Percentiles rank a stretch among this genome's conserved stretches.
These are phyloP conservation scores for Cairneyella variabilis DNA, from an alignment of 495 filamentous ascomycete genomes.

Conservation along the genomic window DNA sequence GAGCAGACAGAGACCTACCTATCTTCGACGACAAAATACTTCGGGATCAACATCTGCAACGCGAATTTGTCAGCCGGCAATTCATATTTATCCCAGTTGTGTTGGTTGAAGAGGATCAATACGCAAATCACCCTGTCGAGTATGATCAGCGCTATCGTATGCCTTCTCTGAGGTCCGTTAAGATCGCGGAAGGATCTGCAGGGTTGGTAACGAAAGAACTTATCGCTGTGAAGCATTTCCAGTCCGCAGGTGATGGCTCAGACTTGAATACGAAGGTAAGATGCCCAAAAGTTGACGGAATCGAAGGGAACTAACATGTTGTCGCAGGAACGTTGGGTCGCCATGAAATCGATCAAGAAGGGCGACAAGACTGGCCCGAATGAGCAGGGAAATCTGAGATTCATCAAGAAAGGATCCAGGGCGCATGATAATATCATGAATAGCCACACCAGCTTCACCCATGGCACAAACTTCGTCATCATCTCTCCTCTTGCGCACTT, in stretches of 20 bases:
- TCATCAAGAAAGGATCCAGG: slow-evolving; percentile 9
- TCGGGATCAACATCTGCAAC: background rate
- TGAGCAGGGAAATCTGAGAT: background rate
- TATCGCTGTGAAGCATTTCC: slow-evolving; percentile 1
- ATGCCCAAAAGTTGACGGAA: background rate
- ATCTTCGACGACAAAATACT: background rate
- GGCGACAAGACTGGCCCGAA: background rate
- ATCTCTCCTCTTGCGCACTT: slow-evolving; percentile 14
- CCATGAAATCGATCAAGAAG: background rate
- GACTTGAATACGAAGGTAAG: background rate
- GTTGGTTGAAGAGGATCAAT: slow-evolving; percentile 4
- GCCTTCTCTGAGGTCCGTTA: background rate
- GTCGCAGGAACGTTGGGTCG: slow-evolving; percentile 3
- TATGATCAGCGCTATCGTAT: background rate
- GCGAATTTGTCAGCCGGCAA: background rate
- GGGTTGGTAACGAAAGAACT: slow-evolving; percentile 9
- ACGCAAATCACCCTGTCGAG: background rate
- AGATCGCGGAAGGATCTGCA: background rate
- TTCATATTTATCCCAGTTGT: slow-evolving; percentile 10
- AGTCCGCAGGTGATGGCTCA: background rate
- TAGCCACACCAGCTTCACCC: slow-evolving; percentile 5
- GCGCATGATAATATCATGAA: slow-evolving; percentile 8
- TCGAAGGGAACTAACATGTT: background rate
- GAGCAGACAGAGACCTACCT: slow-evolving; percentile 5
- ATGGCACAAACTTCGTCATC: slow-evolving; percentile 8